phyloP scores from a whole-genome alignment of 108 stramenopile genomes.

The Skeletonema potamos region DNA sequence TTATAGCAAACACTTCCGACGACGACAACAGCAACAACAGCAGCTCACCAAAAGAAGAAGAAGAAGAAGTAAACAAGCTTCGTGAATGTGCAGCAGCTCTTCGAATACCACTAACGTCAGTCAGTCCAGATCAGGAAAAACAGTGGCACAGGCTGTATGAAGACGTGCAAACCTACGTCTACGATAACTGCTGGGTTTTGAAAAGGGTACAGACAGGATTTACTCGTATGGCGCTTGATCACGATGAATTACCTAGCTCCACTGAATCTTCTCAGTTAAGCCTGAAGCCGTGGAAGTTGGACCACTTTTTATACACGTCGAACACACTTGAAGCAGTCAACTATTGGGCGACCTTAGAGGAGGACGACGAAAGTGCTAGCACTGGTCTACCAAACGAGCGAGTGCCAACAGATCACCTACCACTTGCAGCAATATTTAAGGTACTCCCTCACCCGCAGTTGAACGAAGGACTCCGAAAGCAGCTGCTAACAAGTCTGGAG shows the following conservation, averaged over 20 bases:
- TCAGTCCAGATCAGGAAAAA: slow-evolving; percentile 34
- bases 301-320: slow-evolving; percentile 56
- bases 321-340: slow-evolving; percentile 12
- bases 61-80: background rate
- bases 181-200: slow-evolving; percentile 28
- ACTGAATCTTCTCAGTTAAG: background rate
- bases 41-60: background rate
- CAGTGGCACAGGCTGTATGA: slow-evolving; percentile 41
- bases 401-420: slow-evolving; percentile 55
- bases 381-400: slow-evolving; percentile 47
- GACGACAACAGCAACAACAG: background rate
- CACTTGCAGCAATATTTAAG: slow-evolving; percentile 50
- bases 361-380: slow-evolving; percentile 29
- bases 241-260: slow-evolving; percentile 18
- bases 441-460: slow-evolving; percentile 20
- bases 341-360: slow-evolving; percentile 53
- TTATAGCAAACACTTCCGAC: slow-evolving; percentile 6
- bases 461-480: slow-evolving; percentile 1
- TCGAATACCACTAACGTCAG: slow-evolving; percentile 12
- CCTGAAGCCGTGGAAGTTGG: slow-evolving; percentile 51
- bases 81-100: slow-evolving; percentile 38
- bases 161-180: slow-evolving; percentile 18
- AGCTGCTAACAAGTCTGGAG: slow-evolving; percentile 9
- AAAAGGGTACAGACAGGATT: slow-evolving; percentile 31
- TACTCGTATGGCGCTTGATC: slow-evolving; percentile 52